phyloP scores from a whole-genome alignment of 2,329 filamentous ascomycete species.

The Hirsutella thompsonii region DNA sequence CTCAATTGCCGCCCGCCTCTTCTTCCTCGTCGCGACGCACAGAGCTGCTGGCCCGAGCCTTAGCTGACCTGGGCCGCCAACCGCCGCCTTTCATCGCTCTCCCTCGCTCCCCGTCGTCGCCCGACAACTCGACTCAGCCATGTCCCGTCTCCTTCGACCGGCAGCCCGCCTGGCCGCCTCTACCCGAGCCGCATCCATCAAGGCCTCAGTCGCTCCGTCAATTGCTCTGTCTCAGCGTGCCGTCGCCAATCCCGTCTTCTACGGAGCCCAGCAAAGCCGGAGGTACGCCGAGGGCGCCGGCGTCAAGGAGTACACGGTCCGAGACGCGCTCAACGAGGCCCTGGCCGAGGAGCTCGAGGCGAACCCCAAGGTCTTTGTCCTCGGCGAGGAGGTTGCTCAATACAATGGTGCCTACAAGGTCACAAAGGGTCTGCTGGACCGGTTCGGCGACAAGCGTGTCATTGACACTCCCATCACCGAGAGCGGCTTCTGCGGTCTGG shows the following conservation, averaged over 20 bases:
- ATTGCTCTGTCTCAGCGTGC: conserved; percentile 12
- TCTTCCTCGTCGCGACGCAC: conserved; percentile 1
- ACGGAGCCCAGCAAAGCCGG: conserved; percentile 32
- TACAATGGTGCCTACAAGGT: conserved; percentile 99
- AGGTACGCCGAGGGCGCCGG: conserved; percentile 45
- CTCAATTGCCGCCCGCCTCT: not conserved
- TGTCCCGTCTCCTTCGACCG: conserved; percentile 40
- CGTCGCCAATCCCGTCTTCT: conserved; percentile 21
- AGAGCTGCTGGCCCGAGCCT: conserved; percentile 7
- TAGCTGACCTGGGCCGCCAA: conserved; percentile 1
- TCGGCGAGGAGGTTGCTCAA: conserved; percentile 97
- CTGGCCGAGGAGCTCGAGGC: conserved; percentile 92
- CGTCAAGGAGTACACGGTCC: conserved; percentile 86
- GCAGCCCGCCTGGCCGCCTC: conserved; percentile 34
- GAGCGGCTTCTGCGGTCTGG: conserved; percentile 86
- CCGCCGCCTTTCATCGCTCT: not conserved
- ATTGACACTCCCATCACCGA: conserved; percentile 99
- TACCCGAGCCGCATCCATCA: conserved; percentile 20
- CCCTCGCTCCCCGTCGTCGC: not conserved
- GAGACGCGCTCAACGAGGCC: conserved; percentile 95
- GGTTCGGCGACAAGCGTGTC: conserved; percentile 92
- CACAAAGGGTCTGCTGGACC: conserved; percentile 92
- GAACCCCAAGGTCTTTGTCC: conserved; percentile 88
- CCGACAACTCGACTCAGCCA: conserved; percentile 12
- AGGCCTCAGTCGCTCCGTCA: conserved; percentile 20